Evolutionary conservation across 441 rosid species (phyloP).

Genomic region (Erysimum cheiri): DNA sequence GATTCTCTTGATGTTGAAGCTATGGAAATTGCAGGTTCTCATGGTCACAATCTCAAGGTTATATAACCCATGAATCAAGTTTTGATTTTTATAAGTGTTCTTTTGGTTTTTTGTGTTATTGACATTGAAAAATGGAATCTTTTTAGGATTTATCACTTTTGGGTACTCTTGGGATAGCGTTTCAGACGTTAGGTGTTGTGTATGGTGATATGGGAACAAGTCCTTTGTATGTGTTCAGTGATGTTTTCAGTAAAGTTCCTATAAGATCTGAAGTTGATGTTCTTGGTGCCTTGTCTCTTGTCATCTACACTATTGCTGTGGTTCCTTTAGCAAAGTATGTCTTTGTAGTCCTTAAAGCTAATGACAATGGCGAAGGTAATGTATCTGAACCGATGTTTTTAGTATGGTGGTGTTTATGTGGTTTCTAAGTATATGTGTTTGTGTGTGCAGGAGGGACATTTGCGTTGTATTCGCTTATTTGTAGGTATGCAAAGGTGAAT

Average conservation of each 20-base stretch:
- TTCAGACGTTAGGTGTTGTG: constrained; percentile 96
- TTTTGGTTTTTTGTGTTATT: constrained; percentile 4
- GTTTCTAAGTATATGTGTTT: constrained; percentile 9
- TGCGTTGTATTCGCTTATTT: constrained; percentile 86
- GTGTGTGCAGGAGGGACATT: constrained; percentile 87
- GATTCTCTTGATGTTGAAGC: constrained; percentile 98
- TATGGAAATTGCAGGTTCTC: constrained; percentile 82
- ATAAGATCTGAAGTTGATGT: constrained; percentile 81
- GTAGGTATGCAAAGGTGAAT: constrained; percentile 90
- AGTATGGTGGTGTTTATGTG: neutral
- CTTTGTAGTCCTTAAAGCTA: constrained; percentile 95
- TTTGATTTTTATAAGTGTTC: constrained; percentile 10
- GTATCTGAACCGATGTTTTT: neutral
- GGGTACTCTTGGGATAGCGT: constrained; percentile 76
- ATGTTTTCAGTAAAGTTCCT: constrained; percentile 90
- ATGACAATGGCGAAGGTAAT: constrained; percentile 94
- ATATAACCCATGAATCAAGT: constrained; percentile 13
- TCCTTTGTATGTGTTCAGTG: constrained; percentile 89
- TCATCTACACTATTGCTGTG: constrained; percentile 91
- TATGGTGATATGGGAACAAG: constrained; percentile 98
- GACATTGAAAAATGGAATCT: constrained; percentile 13
- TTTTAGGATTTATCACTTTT: constrained; percentile 72
- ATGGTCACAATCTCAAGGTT: constrained; percentile 65
- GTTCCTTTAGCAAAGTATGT: constrained; percentile 88
- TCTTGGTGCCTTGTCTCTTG: constrained; percentile 92